These are phyloP conservation scores for Talinum fruticosum DNA, from an alignment of 148 eudicot genomes.

Conservation along the genomic window DNA sequence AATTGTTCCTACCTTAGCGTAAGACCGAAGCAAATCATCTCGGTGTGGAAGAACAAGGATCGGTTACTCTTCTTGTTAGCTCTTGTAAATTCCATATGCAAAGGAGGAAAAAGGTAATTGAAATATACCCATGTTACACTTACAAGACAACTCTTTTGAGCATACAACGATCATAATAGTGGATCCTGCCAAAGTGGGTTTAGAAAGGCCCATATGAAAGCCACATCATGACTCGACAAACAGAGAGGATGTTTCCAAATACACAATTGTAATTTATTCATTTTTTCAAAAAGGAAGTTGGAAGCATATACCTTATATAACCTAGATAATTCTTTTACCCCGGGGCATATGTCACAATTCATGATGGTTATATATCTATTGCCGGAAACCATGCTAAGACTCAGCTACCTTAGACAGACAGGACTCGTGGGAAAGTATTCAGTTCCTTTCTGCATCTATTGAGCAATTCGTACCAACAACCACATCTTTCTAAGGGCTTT, in stretches of 20 bases:
- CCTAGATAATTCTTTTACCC: neutral
- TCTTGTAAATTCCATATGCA: slow-evolving; percentile 37
- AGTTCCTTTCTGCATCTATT: neutral
- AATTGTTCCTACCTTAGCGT: slow-evolving; percentile 24
- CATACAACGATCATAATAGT: neutral
- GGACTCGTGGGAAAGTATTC: neutral
- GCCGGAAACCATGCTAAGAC: too few species aligned
- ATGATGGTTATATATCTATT: neutral
- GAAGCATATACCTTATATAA: neutral
- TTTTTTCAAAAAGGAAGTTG: neutral
- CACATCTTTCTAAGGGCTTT: neutral
- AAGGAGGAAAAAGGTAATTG: neutral
- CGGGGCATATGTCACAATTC: neutral
- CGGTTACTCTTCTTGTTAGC: slow-evolving; percentile 28
- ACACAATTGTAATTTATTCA: neutral
- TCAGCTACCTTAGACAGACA: too few species aligned
- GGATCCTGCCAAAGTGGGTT: neutral
- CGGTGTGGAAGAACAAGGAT: slow-evolving; percentile 16
- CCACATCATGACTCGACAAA: neutral
- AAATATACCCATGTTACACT: neutral
- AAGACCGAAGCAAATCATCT: slow-evolving; percentile 27
- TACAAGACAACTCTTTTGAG: neutral
- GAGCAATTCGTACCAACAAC: neutral
- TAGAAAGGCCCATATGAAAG: neutral
- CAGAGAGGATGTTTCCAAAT: neutral